phyloP scores from a whole-genome alignment of 495 filamentous ascomycete species.

The Neurospora sp. region DNA sequence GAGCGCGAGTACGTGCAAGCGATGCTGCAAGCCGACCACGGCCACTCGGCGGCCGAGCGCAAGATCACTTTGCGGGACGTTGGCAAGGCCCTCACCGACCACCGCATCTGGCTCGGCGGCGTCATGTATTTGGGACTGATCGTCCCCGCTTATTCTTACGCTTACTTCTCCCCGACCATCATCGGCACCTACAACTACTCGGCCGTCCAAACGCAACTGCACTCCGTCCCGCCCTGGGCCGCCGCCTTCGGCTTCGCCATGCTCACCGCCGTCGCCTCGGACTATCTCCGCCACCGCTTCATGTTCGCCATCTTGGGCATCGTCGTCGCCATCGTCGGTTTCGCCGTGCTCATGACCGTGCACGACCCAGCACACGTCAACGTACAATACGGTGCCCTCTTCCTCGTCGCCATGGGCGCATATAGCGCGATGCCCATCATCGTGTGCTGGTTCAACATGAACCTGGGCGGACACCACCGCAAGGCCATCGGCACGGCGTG shows the following conservation, averaged over 20 bases:
- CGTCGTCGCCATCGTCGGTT: slow-evolving; percentile 55
- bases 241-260: slow-evolving; percentile 66
- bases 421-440: slow-evolving; percentile 74
- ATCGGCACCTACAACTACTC: slow-evolving; percentile 56
- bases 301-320: slow-evolving; percentile 59
- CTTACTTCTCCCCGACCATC: slow-evolving; percentile 67
- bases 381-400: slow-evolving; percentile 60
- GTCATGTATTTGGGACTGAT: slow-evolving; percentile 88
- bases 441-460: slow-evolving; percentile 93
- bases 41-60: slow-evolving; percentile 57
- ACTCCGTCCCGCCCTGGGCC: slow-evolving; percentile 82
- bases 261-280: slow-evolving; percentile 58
- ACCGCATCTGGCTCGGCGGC: slow-evolving; percentile 59
- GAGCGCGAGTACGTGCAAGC: slow-evolving; percentile 67
- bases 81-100: slow-evolving; percentile 63
- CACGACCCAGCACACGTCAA: slow-evolving; percentile 39
- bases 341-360: slow-evolving; percentile 58
- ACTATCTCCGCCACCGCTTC: slow-evolving; percentile 64
- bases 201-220: slow-evolving; percentile 66
- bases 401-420: slow-evolving; percentile 53
- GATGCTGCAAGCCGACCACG: slow-evolving; percentile 69
- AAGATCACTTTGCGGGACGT: slow-evolving; percentile 56
- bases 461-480: slow-evolving; percentile 77
- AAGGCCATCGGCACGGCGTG: slow-evolving; percentile 75
- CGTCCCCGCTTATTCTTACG: slow-evolving; percentile 71